Conservation (phyloP, 352 stramenopile species). For the Thalassiosira ordinaria region DNA sequence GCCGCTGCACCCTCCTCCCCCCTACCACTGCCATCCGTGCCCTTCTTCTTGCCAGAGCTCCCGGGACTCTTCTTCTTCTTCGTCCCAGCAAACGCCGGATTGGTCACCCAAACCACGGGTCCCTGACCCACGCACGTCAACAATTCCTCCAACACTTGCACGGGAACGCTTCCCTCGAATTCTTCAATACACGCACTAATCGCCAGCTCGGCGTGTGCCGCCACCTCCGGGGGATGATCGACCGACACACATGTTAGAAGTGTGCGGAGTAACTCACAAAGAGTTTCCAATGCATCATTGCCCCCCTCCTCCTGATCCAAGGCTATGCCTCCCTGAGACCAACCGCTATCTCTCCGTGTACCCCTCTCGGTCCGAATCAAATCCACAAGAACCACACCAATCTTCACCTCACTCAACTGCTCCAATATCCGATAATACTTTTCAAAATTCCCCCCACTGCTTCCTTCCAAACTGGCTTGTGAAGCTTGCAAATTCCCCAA, state of each 20-base stretch:
- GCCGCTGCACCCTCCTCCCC: too few species aligned
- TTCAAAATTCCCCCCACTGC: too few species aligned
- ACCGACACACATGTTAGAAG: conserved; percentile 62
- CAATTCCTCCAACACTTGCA: conserved; percentile 76
- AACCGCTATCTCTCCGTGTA: neutral
- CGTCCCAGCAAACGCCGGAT: conserved; percentile 33
- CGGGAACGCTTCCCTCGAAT: conserved; percentile 69
- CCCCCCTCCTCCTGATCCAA: neutral
- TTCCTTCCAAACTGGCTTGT: too few species aligned
- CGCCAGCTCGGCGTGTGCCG: conserved; percentile 53
- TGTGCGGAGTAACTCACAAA: conserved; percentile 67
- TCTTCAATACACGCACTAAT: conserved; percentile 75
- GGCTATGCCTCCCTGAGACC: conserved; percentile 21
- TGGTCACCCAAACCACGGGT: conserved; percentile 59
- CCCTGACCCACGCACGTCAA: conserved; percentile 67
- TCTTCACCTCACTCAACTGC: conserved; percentile 77
- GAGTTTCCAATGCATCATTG: conserved; percentile 49
- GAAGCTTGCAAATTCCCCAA: conserved; percentile 63
- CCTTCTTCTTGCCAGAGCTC: conserved; percentile 3
- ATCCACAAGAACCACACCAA: conserved; percentile 80
- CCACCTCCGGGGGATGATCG: conserved; percentile 72
- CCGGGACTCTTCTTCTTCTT: conserved; percentile 23
- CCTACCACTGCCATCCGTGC: too few species aligned
- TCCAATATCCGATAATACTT: conserved; percentile 74
- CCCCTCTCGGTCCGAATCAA: conserved; percentile 43